These are phyloP conservation scores for Tulasnella sp. DNA, from an alignment of 768 basidiomycete genomes.

Conservation along the genomic window DNA sequence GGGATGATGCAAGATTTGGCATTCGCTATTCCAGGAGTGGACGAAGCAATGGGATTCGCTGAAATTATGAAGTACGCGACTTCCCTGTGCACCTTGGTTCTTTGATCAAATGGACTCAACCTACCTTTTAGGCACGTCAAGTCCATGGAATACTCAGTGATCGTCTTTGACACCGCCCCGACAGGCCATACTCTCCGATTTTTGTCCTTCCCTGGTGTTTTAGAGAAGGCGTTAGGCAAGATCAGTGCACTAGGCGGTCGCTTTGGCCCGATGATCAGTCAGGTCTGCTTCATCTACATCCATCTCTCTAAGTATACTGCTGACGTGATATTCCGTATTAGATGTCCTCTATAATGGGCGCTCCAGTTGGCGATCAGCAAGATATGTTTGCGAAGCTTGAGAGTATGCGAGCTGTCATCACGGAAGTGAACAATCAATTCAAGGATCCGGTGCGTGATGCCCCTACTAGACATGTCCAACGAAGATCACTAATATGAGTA, in stretches of 20 bases:
- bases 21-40: slow-evolving; percentile 97
- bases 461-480: background rate
- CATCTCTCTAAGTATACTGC: slow-evolving; percentile 23
- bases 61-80: slow-evolving; percentile 98
- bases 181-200: slow-evolving; percentile 98
- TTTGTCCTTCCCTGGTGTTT: slow-evolving; percentile 94
- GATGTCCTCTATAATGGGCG: slow-evolving; percentile 97
- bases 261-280: slow-evolving; percentile 95
- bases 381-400: slow-evolving; percentile 99
- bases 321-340: slow-evolving; percentile 28
- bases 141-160: slow-evolving; percentile 99
- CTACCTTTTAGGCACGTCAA: slow-evolving; percentile 65
- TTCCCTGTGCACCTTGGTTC: background rate
- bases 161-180: slow-evolving; percentile 98
- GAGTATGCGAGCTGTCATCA: slow-evolving; percentile 91
- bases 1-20: slow-evolving; percentile 99
- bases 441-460: slow-evolving; percentile 75
- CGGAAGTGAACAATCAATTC: slow-evolving; percentile 98
- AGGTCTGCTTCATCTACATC: slow-evolving; percentile 30
- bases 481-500: background rate
- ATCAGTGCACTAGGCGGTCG: slow-evolving; percentile 85
- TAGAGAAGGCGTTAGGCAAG: slow-evolving; percentile 95
- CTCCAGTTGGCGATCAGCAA: slow-evolving; percentile 78
- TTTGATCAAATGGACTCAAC: background rate
- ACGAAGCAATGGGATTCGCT: slow-evolving; percentile 99